A percentile compares a stretch with the other conserved stretches of the same genome.
phyloP scores from a whole-genome alignment of 1,139 yeast species.

The Lodderomyces metapsilosis region DNA sequence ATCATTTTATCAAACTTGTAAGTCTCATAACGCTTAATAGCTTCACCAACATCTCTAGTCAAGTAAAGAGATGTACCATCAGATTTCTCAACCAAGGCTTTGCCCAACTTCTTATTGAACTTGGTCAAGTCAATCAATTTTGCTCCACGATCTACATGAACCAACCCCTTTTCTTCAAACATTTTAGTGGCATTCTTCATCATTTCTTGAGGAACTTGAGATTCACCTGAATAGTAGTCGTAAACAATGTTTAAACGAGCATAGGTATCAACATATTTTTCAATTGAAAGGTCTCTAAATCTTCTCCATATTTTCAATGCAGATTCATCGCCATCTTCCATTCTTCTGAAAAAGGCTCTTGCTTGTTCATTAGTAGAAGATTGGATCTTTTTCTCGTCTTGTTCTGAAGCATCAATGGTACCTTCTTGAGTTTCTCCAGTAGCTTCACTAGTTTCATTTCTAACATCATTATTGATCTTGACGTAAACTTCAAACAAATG shows the following conservation, averaged over 20 bases:
- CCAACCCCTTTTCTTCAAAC: slow-evolving; percentile 67
- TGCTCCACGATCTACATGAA: slow-evolving; percentile 91
- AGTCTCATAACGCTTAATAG: slow-evolving; percentile 81
- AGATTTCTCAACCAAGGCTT: slow-evolving; percentile 87
- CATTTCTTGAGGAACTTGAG: slow-evolving; percentile 76
- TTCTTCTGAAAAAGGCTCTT: slow-evolving; percentile 78
- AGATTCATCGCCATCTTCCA: slow-evolving; percentile 91
- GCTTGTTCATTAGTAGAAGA: slow-evolving; percentile 72
- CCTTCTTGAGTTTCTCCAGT: slow-evolving; percentile 51
- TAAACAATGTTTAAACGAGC: slow-evolving; percentile 87
- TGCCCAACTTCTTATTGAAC: slow-evolving; percentile 90
- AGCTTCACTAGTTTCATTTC: slow-evolving; percentile 44
- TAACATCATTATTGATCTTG: slow-evolving; percentile 75
- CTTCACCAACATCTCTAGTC: slow-evolving; percentile 98
- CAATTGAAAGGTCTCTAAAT: slow-evolving; percentile 88
- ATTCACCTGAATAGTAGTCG: slow-evolving; percentile 92
- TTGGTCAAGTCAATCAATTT: slow-evolving; percentile 80
- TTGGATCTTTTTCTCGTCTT: slow-evolving; percentile 13
- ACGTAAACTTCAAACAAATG: slow-evolving; percentile 96
- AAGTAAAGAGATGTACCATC: slow-evolving; percentile 95
- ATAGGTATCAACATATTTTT: slow-evolving; percentile 81
- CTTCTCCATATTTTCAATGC: slow-evolving; percentile 81
- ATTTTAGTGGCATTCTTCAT: slow-evolving; percentile 66
- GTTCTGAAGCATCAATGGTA: slow-evolving; percentile 15
- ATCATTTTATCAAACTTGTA: slow-evolving; percentile 94